Conservation (phyloP, 768 basidiomycete genomes). For the Boletus huronensis region DNA sequence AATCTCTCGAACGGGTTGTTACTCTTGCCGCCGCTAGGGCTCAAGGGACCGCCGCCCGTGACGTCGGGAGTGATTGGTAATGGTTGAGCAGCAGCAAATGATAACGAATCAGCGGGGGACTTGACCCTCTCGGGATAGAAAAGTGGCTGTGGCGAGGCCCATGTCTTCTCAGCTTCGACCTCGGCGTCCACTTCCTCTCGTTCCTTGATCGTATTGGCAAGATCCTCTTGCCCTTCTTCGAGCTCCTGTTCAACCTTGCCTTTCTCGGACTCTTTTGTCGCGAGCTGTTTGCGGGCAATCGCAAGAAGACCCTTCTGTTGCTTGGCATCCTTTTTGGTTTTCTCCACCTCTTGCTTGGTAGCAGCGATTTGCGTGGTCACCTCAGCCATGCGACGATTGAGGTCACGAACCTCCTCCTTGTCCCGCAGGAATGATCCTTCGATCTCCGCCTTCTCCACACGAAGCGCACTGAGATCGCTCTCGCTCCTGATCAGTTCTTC, state of each 20-base stretch:
- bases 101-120: slow-evolving; percentile 46
- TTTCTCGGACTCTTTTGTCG: slow-evolving; percentile 75
- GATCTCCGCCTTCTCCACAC: slow-evolving; percentile 88
- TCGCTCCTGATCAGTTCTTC: slow-evolving; percentile 86
- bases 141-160: slow-evolving; percentile 1
- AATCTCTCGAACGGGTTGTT: slow-evolving; percentile 91
- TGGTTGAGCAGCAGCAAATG: slow-evolving; percentile 66
- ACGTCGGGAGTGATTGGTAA: slow-evolving; percentile 69
- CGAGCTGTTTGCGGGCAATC: slow-evolving; percentile 91
- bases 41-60: slow-evolving; percentile 41
- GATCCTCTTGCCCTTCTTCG: slow-evolving; percentile 58
- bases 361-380: slow-evolving; percentile 67
- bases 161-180: slow-evolving; percentile 41
- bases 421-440: slow-evolving; percentile 84
- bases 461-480: slow-evolving; percentile 84
- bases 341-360: slow-evolving; percentile 76
- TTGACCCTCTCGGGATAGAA: slow-evolving; percentile 31
- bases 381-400: slow-evolving; percentile 83
- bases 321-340: slow-evolving; percentile 87
- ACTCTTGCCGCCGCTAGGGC: slow-evolving; percentile 55
- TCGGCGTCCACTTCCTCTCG: slow-evolving; percentile 53
- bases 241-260: slow-evolving; percentile 70
- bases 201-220: slow-evolving; percentile 50
- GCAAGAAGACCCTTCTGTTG: slow-evolving; percentile 95
- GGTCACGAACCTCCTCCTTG: slow-evolving; percentile 88